Conservation (phyloP, 225 moss, liverwort and hornwort genomes). For the Marchantia polymorpha region DNA sequence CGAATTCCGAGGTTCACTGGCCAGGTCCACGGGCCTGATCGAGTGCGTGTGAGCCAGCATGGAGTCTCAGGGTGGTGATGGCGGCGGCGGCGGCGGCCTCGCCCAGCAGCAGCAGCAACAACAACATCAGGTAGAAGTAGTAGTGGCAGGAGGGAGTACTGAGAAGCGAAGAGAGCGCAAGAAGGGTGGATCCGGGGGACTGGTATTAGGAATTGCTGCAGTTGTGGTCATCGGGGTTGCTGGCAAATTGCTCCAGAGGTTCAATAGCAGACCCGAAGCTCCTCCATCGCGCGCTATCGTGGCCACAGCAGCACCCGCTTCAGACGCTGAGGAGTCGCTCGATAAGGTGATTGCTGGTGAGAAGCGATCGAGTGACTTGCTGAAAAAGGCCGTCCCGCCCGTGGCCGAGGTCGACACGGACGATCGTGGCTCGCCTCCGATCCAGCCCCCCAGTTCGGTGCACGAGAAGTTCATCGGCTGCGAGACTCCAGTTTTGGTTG, state of each 20-base stretch:
- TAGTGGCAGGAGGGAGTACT: not conserved
- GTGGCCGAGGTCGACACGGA: not conserved
- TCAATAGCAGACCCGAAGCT: not conserved
- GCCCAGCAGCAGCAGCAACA: too few species aligned
- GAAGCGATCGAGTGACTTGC: not conserved
- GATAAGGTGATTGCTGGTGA: not conserved
- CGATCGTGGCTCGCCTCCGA: too few species aligned
- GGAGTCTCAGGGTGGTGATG: not conserved
- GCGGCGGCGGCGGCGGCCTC: too few species aligned
- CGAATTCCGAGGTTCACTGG: not conserved
- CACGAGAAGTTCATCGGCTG: not conserved
- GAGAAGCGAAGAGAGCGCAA: slow-evolving; percentile 9
- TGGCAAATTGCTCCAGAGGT: slow-evolving; percentile 3
- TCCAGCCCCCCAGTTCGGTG: too few species aligned
- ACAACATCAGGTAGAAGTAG: too few species aligned
- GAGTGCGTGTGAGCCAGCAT: not conserved
- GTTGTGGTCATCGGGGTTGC: slow-evolving; percentile 16
- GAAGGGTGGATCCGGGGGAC: not conserved
- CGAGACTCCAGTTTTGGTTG: not conserved
- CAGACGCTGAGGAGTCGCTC: not conserved
- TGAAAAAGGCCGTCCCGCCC: not conserved
- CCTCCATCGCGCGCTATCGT: not conserved
- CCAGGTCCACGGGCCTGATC: not conserved
- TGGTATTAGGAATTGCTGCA: not conserved
- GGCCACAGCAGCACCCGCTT: not conserved